A percentile compares a stretch with the other conserved stretches of the same genome.
phyloP scores from a whole-genome alignment of 2,329 filamentous ascomycete species.

The Colletotrichum horii region DNA sequence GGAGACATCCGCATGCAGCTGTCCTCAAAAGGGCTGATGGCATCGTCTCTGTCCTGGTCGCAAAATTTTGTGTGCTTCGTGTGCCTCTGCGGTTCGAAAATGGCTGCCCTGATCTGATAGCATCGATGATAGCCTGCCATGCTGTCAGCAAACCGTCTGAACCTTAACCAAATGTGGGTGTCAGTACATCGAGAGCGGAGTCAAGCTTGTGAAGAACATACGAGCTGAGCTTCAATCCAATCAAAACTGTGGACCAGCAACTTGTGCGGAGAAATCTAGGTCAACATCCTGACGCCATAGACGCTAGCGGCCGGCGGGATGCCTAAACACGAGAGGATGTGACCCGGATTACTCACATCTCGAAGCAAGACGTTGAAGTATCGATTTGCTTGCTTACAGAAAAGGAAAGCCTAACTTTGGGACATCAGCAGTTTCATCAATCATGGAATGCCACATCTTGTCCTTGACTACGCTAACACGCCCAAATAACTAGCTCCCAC shows the following conservation, averaged over 20 bases:
- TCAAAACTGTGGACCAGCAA: not conserved
- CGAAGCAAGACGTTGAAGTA: not conserved
- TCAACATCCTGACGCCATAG: not conserved
- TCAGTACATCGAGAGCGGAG: not conserved
- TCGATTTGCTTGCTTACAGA: not conserved
- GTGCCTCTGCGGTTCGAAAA: not conserved
- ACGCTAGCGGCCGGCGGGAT: not conserved
- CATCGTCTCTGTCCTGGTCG: not conserved
- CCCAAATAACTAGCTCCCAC: too few species aligned
- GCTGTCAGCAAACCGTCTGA: not conserved
- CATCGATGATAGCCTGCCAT: not conserved
- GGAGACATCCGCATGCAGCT: not conserved
- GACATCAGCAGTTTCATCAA: fast-evolving
- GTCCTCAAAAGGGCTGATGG: not conserved
- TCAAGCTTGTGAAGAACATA: not conserved
- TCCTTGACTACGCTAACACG: not conserved
- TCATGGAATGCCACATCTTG: not conserved
- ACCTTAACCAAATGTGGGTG: not conserved
- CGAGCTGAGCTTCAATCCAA: not conserved
- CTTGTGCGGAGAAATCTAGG: not conserved
- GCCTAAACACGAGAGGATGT: not conserved
- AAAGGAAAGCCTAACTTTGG: not conserved
- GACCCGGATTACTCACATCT: not conserved
- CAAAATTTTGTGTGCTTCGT: not conserved
- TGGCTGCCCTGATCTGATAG: not conserved